A percentile compares a stretch with the other conserved stretches of the same genome.
Evolutionary conservation across 306 rosid genomes (phyloP).

Genomic region (Medicago lupulina): DNA sequence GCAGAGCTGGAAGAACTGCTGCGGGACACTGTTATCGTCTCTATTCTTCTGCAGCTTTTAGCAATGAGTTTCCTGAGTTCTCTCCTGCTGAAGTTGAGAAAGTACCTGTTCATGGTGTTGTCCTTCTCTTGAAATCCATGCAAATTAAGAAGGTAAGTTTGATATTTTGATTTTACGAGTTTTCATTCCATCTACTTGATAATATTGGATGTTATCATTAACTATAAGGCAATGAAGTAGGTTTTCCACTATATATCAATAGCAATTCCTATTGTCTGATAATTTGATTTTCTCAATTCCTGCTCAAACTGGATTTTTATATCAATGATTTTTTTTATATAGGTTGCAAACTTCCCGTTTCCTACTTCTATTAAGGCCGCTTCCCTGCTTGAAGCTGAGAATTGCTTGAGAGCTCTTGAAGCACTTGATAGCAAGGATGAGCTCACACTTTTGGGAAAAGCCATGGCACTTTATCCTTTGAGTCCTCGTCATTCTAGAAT

Average conservation of each 20-base stretch:
- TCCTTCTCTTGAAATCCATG: slow-evolving; percentile 92
- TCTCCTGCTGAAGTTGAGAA: slow-evolving; percentile 83
- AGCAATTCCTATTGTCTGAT: slow-evolving; percentile 22
- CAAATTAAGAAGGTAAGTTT: slow-evolving; percentile 66
- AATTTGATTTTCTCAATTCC: slow-evolving; percentile 14
- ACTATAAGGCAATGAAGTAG: slow-evolving; percentile 9
- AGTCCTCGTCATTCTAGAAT: slow-evolving; percentile 98
- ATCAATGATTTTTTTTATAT: neutral
- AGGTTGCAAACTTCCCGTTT: slow-evolving; percentile 86
- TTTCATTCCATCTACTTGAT: slow-evolving; percentile 34
- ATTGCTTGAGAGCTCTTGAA: slow-evolving; percentile 84
- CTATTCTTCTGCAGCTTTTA: slow-evolving; percentile 85
- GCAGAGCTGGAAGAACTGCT: slow-evolving; percentile 95
- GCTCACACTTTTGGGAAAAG: slow-evolving; percentile 75
- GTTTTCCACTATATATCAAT: slow-evolving; percentile 15
- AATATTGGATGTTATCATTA: slow-evolving; percentile 28
- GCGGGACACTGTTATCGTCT: slow-evolving; percentile 91
- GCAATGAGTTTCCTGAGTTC: slow-evolving; percentile 67
- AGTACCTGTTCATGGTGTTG: slow-evolving; percentile 86
- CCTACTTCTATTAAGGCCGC: slow-evolving; percentile 79
- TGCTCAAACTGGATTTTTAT: neutral
- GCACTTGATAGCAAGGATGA: slow-evolving; percentile 76
- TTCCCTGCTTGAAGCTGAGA: slow-evolving; percentile 76
- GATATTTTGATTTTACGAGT: slow-evolving; percentile 18
- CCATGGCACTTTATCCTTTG: slow-evolving; percentile 88